A percentile compares a stretch with the other conserved stretches of the same genome.
These are phyloP conservation scores for Fusarium tuaranense DNA, from an alignment of 2,329 filamentous ascomycete species.

Conservation along the genomic window DNA sequence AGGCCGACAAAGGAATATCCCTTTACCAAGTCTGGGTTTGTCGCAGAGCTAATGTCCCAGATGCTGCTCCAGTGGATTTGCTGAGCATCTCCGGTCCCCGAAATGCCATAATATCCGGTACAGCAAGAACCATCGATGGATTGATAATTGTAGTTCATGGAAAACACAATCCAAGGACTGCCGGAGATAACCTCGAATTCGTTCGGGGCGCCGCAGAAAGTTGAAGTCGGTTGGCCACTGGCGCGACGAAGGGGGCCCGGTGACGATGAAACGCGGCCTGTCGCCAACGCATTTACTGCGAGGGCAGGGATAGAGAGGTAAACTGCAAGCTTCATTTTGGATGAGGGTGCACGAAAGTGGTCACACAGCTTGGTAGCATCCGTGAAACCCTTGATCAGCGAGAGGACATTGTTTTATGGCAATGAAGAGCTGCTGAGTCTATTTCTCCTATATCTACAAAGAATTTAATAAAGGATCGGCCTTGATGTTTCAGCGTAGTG, in stretches of 20 bases:
- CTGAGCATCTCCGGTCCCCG: conserved; percentile 10
- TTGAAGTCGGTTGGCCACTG: conserved; percentile 12
- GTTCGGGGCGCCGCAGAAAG: conserved; percentile 26
- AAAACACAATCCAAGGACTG: conserved; percentile 33
- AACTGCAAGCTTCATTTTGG: not conserved
- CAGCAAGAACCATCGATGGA: conserved; percentile 28
- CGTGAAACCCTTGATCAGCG: not conserved
- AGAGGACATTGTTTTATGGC: not conserved
- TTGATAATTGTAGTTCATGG: conserved; percentile 37
- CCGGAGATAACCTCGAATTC: conserved; percentile 24
- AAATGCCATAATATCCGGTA: conserved; percentile 19
- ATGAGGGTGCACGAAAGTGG: not conserved
- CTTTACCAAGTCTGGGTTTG: conserved; percentile 22
- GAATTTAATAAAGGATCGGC: not conserved
- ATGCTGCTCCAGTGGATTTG: conserved; percentile 27
- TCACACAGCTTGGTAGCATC: no score
- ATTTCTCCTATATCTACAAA: not conserved
- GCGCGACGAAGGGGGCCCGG: not conserved
- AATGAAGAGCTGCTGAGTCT: no score
- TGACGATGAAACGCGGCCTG: not conserved
- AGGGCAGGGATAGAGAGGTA: not conserved
- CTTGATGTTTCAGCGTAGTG: not conserved
- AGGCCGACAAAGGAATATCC: conserved; percentile 34
- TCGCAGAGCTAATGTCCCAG: conserved; percentile 24
- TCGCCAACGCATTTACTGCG: not conserved